phyloP scores from a whole-genome alignment of 73 alveolate genomes.

The Paraurostyla sp. region DNA sequence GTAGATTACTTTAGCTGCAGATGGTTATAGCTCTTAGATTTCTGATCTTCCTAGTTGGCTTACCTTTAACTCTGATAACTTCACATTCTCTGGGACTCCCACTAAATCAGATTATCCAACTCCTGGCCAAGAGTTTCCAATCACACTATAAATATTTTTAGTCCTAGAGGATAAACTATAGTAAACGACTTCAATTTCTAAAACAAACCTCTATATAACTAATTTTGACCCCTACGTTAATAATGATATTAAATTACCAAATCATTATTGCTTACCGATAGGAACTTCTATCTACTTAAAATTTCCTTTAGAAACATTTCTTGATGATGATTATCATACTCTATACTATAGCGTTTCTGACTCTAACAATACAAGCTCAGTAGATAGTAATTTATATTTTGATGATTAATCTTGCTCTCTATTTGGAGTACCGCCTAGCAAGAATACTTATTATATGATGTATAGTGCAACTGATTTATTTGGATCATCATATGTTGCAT shows the following conservation, averaged over 20 bases:
- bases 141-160: neutral
- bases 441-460: neutral
- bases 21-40: neutral
- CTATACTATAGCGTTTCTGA: neutral
- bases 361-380: neutral
- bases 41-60: slow-evolving; percentile 3
- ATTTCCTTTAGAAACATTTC: neutral
- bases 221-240: slow-evolving; percentile 4
- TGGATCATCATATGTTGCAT: neutral
- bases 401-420: neutral
- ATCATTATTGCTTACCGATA: neutral
- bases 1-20: neutral
- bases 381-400: neutral
- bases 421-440: neutral
- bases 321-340: slow-evolving; percentile 30
- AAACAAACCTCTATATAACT: neutral
- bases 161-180: neutral
- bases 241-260: neutral
- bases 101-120: neutral
- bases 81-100: neutral
- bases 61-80: neutral
- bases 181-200: neutral
- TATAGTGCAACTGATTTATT: slow-evolving; percentile 26
- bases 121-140: slow-evolving; percentile 5
- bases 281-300: neutral